These are phyloP conservation scores for Lactarius pseudohatsudake DNA, from an alignment of 768 basidiomycete genomes.

Conservation along the genomic window DNA sequence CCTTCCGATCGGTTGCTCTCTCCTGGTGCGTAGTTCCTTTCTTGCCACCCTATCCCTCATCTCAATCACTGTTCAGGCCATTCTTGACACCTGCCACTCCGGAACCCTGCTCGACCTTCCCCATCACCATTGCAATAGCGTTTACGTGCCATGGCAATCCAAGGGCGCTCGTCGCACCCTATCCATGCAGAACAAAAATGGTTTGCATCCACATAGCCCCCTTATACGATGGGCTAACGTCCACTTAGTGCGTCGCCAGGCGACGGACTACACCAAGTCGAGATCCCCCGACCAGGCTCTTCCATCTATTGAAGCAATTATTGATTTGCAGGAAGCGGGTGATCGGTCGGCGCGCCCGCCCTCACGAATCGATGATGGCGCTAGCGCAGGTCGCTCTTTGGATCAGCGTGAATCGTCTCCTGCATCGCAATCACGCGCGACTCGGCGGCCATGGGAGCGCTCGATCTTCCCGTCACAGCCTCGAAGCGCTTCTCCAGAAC, in stretches of 20 bases:
- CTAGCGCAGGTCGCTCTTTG: not conserved
- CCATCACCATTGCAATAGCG: slow-evolving; percentile 31
- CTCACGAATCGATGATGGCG: not conserved
- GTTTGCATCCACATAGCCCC: slow-evolving; percentile 1
- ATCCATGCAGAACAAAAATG: slow-evolving; percentile 26
- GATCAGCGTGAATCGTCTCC: not conserved
- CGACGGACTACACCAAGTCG: not conserved
- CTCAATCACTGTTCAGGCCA: slow-evolving; percentile 15
- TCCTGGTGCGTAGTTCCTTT: slow-evolving; percentile 23
- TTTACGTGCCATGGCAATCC: slow-evolving; percentile 33
- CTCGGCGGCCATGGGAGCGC: slow-evolving; percentile 2
- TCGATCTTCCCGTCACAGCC: slow-evolving; percentile 2
- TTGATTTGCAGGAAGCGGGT: not conserved
- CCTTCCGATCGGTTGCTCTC: slow-evolving; percentile 27
- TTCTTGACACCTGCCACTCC: slow-evolving; percentile 34
- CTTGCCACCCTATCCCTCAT: no score
- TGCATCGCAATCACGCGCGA: not conserved
- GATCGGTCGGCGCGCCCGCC: not conserved
- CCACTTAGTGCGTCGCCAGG: slow-evolving; percentile 23
- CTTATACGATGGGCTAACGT: not conserved
- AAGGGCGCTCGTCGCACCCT: slow-evolving; percentile 30
- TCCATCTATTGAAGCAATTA: not conserved
- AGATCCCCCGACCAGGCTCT: not conserved
- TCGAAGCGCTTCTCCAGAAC: slow-evolving; percentile 28
- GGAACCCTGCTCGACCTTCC: slow-evolving; percentile 33